Percentiles rank a stretch among this genome's conserved stretches.
Conservation (phyloP, 352 stramenopile genomes). For the Phytophthora hybrid region DNA sequence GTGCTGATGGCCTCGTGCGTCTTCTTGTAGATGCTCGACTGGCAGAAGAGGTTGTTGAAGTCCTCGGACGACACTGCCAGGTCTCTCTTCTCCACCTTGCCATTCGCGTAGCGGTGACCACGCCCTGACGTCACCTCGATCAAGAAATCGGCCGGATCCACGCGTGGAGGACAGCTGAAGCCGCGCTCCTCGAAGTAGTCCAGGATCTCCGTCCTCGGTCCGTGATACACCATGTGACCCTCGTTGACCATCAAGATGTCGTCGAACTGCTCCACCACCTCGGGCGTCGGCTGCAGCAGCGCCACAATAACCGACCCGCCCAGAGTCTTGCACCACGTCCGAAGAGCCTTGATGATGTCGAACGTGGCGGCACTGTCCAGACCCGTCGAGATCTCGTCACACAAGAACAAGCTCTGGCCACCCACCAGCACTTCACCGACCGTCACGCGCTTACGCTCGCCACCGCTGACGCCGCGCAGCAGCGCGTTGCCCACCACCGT, state of each 20-base stretch:
- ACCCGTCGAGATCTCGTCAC: conserved; percentile 80
- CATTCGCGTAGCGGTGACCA: conserved; percentile 56
- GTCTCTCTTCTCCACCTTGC: conserved; percentile 40
- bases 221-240: conserved; percentile 94
- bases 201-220: conserved; percentile 72
- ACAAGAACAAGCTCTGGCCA: conserved; percentile 70
- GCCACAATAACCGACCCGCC: conserved; percentile 49
- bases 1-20: conserved; percentile 56
- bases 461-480: conserved; percentile 91
- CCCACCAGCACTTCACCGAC: conserved; percentile 75
- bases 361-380: conserved; percentile 67
- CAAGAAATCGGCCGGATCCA: conserved; percentile 74
- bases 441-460: conserved; percentile 86
- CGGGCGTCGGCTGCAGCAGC: conserved; percentile 69
- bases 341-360: conserved; percentile 66
- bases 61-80: conserved; percentile 48
- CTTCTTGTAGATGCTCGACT: conserved; percentile 65
- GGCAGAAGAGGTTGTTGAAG: conserved; percentile 67
- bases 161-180: conserved; percentile 72
- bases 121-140: conserved; percentile 76
- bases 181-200: conserved; percentile 89
- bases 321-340: conserved; percentile 49
- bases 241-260: conserved; percentile 95
- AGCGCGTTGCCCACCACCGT: conserved; percentile 93
- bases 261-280: conserved; percentile 97